Conservation (phyloP, 768 basidiomycete species). For the Nidula microcarpa region DNA sequence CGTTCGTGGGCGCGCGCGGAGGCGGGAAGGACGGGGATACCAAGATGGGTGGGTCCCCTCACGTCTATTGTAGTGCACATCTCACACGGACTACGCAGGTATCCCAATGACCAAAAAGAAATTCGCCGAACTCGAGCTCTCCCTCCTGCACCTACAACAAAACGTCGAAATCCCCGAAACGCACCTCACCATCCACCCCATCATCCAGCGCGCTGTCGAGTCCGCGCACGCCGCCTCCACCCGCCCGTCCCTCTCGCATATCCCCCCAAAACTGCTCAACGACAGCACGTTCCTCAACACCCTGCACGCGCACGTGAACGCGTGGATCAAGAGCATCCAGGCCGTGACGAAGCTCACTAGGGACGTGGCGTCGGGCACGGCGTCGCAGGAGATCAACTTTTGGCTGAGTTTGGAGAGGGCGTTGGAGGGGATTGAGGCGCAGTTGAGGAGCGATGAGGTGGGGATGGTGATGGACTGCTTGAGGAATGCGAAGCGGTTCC, state of each 20-base stretch:
- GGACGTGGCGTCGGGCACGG: slow-evolving; percentile 92
- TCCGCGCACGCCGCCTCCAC: slow-evolving; percentile 52
- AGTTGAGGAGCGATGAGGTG: slow-evolving; percentile 89
- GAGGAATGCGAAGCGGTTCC: slow-evolving; percentile 94
- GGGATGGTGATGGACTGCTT: slow-evolving; percentile 91
- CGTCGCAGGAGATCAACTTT: slow-evolving; percentile 98
- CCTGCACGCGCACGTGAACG: slow-evolving; percentile 90
- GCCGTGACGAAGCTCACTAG: slow-evolving; percentile 93
- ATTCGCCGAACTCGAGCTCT: slow-evolving; percentile 95
- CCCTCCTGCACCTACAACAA: slow-evolving; percentile 92
- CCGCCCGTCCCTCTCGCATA: slow-evolving; percentile 74
- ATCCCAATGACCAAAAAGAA: slow-evolving; percentile 99
- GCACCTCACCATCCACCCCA: slow-evolving; percentile 86
- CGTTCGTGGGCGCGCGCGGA: slow-evolving; percentile 85
- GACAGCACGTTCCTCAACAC: slow-evolving; percentile 93
- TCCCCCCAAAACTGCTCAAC: slow-evolving; percentile 68
- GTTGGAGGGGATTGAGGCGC: slow-evolving; percentile 88
- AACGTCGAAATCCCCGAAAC: slow-evolving; percentile 99
- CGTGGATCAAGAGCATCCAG: slow-evolving; percentile 98
- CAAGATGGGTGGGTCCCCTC: slow-evolving; percentile 58
- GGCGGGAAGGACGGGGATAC: slow-evolving; percentile 72
- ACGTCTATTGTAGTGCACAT: not conserved
- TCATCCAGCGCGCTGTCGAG: slow-evolving; percentile 85
- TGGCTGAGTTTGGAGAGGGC: slow-evolving; percentile 95
- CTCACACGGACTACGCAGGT: slow-evolving; percentile 27